Base-by-base conservation (phyloP, 2,329 filamentous ascomycete species). In the Cytospora piceicola region DNA sequence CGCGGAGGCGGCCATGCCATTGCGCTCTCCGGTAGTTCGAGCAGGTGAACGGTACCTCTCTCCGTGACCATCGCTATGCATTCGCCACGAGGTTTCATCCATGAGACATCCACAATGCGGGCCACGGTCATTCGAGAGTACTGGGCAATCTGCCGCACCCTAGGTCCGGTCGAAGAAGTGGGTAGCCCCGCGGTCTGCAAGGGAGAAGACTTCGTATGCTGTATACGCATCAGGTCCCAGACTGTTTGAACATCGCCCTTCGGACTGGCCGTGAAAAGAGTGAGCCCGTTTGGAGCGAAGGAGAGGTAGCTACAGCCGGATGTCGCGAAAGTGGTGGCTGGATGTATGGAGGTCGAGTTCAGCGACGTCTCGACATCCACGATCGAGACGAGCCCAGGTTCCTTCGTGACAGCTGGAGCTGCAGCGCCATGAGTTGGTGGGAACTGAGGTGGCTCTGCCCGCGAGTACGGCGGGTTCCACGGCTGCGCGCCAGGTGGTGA, bases 81-180 rank as follows among this genome's bases (percentile, higher is more conserved):
- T 74, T 96, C 92, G 27, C 92, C 92, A 64, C 89, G 89, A 4
- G 92, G 92, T 63, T 87, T 85, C 1, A 90, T 90, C 95, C 95
- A 99, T 3, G 89, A 88, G 52, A 97, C 91, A 73, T 97, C 94
- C 27, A 97, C 86, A 63, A 98, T 92, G 62, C 92, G 91, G 3
- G 95, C 93, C 58, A 94, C 90, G 2, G 94, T 98, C 86, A 97
- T 90, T 51, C 95, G 89, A 24, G 92, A 92, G 74, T 96, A 97
- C 67, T 94, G 88, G 9, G 93, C 92, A 67, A 97, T 84, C 75
- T 97, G 92, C 57, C 93, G 89, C 36, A 97, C 91, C 64, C 85
- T 82, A 7, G 85, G 84, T 0, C 86, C 83, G 20, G 80, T 82
- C 51, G 83, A 82, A 9, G 72, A 61, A n/a, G 77, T 70, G 0